A percentile compares a stretch with the other conserved stretches of the same genome.
Evolutionary conservation across 257 asterid species (phyloP).

Genomic region (Capsicum baccatum): DNA sequence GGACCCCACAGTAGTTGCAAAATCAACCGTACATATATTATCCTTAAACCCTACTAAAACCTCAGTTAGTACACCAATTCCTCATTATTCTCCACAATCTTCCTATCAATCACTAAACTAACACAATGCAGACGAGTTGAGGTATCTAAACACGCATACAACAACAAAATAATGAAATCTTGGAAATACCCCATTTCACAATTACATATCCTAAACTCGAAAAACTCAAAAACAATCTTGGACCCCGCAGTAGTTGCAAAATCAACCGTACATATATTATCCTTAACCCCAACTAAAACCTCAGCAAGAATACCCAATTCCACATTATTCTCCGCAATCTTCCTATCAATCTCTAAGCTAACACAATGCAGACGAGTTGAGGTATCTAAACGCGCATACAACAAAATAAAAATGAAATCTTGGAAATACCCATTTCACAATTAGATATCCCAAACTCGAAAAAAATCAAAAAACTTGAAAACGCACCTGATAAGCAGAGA

Average conservation of each 20-base stretch:
- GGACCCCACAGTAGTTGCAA: constrained; percentile 95
- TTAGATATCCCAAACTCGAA: background rate
- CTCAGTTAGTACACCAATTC: constrained; percentile 78
- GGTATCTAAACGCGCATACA: no score
- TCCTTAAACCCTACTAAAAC: constrained; percentile 84
- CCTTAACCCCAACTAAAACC: constrained; percentile 83
- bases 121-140: no score
- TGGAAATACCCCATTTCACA: background rate
- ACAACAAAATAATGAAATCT: background rate
- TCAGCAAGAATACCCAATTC: constrained; percentile 85
- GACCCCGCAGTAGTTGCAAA: constrained; percentile 98
- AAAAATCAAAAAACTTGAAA: background rate
- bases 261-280: constrained; percentile 81
- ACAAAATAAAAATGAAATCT: background rate
- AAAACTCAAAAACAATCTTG: background rate
- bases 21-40: constrained; percentile 76
- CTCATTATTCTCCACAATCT: constrained; percentile 60
- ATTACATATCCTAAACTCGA: background rate
- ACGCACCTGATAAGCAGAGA: constrained; percentile 73
- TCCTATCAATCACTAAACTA: constrained; percentile 31
- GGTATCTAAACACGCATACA: no score
- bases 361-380: no score
- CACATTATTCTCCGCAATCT: constrained; percentile 36
- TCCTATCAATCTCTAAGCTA: no score
- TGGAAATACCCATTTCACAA: background rate